Conservation (phyloP, 2,329 filamentous ascomycete species). For the Pestalotiopsis sp. region DNA sequence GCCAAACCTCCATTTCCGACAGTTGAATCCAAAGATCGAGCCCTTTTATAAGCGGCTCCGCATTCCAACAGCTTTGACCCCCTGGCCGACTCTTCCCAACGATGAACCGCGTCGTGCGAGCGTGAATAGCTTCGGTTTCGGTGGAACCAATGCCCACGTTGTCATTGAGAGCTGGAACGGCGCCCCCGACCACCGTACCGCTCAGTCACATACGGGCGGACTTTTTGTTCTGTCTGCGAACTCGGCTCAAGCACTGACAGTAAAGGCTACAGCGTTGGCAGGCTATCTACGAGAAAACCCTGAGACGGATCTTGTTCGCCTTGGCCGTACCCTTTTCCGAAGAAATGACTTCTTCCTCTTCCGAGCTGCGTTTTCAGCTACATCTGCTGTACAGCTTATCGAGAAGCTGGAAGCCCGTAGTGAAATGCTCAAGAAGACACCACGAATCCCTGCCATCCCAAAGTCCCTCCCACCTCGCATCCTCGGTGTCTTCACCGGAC, state of each 20-base stretch:
- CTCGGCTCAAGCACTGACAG: background rate
- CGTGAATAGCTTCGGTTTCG: constrained; percentile 17
- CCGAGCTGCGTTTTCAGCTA: no score
- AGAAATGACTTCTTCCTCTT: no score
- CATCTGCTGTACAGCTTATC: no score
- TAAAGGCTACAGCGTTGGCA: no score
- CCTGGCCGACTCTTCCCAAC: constrained; percentile 5
- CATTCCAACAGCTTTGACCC: background rate
- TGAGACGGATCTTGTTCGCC: no score
- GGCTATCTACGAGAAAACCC: no score
- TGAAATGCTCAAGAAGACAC: no score
- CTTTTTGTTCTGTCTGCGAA: background rate
- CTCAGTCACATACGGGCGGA: background rate
- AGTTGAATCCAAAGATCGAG: background rate
- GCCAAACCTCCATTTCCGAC: constrained; percentile 15
- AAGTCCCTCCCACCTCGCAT: constrained; percentile 2
- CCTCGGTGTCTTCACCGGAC: constrained; percentile 24
- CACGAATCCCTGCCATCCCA: no score
- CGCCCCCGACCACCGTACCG: no score
- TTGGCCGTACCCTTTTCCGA: no score
- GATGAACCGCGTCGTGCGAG: background rate
- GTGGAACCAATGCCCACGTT: constrained; percentile 17
- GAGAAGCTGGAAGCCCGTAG: no score
- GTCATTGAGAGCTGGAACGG: constrained; percentile 14
- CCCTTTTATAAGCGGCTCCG: constrained; percentile 8